These are phyloP conservation scores for Xanthoconium purpureum DNA, from an alignment of 768 basidiomycete genomes.

Conservation along the genomic window DNA sequence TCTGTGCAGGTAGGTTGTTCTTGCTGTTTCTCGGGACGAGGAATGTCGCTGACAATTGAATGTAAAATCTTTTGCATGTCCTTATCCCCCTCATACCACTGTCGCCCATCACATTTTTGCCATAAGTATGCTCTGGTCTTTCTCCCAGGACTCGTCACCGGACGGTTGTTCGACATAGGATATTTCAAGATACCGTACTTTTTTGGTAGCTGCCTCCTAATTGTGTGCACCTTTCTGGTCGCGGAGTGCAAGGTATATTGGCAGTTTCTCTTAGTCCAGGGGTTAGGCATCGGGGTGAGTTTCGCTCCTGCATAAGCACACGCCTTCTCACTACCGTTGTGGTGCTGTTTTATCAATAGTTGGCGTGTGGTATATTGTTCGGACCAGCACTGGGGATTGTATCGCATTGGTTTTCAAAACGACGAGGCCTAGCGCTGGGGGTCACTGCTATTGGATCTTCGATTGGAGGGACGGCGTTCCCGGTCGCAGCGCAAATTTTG, in stretches of 20 bases:
- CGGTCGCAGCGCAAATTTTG: conserved; percentile 56
- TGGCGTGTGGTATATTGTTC: conserved; percentile 56
- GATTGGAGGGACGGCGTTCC: conserved; percentile 65
- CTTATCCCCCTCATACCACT: background rate
- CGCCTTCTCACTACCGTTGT: background rate
- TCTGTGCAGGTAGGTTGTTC: conserved; percentile 55
- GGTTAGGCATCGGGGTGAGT: conserved; percentile 61
- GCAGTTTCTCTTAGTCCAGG: conserved; percentile 78
- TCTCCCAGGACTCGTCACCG: conserved; percentile 58
- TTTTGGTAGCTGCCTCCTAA: conserved; percentile 45
- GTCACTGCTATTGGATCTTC: conserved; percentile 63
- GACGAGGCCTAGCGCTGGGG: conserved; percentile 56
- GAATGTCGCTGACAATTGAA: background rate
- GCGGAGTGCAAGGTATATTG: conserved; percentile 72
- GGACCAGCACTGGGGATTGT: conserved; percentile 57
- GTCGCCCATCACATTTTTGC: background rate
- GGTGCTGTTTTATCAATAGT: conserved; percentile 8
- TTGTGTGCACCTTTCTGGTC: conserved; percentile 59
- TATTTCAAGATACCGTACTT: conserved; percentile 53
- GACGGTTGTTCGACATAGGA: conserved; percentile 73
- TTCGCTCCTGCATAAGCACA: too few species aligned
- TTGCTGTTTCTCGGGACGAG: background rate
- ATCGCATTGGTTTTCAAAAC: conserved; percentile 71
- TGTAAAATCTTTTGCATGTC: background rate
- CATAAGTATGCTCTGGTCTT: conserved; percentile 60